Evolutionary conservation across 2,329 filamentous ascomycete species (phyloP), one percentile per base, ranked within the genome.

Genomic region (Corinectria fuckeliana): DNA sequence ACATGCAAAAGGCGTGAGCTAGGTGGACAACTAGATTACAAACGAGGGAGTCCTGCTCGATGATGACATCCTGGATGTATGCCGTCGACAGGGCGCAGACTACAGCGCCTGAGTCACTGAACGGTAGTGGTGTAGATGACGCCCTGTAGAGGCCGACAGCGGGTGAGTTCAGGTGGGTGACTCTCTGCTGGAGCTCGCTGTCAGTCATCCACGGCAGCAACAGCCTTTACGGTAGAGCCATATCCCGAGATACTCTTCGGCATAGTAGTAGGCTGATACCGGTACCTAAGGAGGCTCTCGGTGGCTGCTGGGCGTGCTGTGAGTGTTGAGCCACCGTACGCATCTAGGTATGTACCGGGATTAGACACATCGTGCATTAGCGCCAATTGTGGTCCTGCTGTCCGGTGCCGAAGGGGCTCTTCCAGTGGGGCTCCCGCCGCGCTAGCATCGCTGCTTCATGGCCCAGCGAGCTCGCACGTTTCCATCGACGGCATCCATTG

Each of bases 361-460:
- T 70, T 69, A 64, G 67, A 70, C 68, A 70, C 67, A 70, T 70
- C 66, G 67, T 70, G 68, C 68, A 70, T 70, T 70, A 70, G 68
- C 64, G 62, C 23, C 47, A 28, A 61, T 60, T 36, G 58, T 66
- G 66, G 67, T 51, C 50, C 58, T 59, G 38, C 63, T 59, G 45
- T 50, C 56, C 63, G 65, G 58, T 69, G 63, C 67, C 66, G 62
- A 67, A 67, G 50, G 50, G 48, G 61, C 25, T 32, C 32, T 55
- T 48, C 14, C 26, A 9, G 30, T 58, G 58, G 58, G 47, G 39
- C 48, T 59, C 58, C 56, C 45, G 62, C 38, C 45, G 36, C 53
- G 42, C 61, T 68, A 66, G 57, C 63, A 63, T 64, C 64, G 62
- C 36, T 61, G 44, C 53, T 51, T 55, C 44, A 34, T 48, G 45